A percentile compares a stretch with the other conserved stretches of the same genome.
Conservation (phyloP, 495 filamentous ascomycete species). For the Trichocladium antarcticum region DNA sequence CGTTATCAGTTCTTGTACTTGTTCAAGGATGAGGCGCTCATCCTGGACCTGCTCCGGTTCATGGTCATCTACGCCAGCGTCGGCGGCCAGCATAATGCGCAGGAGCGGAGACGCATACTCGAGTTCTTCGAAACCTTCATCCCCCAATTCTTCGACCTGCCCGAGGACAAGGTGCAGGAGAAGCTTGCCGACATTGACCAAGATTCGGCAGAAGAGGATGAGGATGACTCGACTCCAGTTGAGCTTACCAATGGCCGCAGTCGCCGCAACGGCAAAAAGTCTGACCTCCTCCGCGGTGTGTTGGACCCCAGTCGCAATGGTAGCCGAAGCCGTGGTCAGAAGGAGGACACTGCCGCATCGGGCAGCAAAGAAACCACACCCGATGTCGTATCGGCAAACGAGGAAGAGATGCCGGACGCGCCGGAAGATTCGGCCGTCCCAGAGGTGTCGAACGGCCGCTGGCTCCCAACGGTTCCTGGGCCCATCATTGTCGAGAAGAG, state of each 20-base stretch:
- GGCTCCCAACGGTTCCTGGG: conserved; percentile 39
- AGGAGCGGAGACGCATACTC: conserved; percentile 64
- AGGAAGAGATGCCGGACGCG: conserved; percentile 50
- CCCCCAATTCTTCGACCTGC: conserved; percentile 76
- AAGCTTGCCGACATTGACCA: conserved; percentile 60
- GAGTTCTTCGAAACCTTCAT: conserved; percentile 84
- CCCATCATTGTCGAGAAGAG: conserved; percentile 35
- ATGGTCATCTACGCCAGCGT: conserved; percentile 65
- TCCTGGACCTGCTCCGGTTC: conserved; percentile 70
- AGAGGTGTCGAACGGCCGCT: conserved; percentile 46
- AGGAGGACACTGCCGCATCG: conserved; percentile 59
- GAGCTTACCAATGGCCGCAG: conserved; percentile 50
- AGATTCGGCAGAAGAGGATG: conserved; percentile 55
- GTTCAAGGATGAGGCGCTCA: conserved; percentile 65
- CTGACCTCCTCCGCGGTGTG: conserved; percentile 73
- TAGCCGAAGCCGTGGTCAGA: conserved; percentile 47
- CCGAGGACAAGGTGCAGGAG: conserved; percentile 63
- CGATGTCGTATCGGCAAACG: conserved; percentile 58
- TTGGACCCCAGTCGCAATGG: conserved; percentile 66
- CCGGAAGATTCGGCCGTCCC: conserved; percentile 36
- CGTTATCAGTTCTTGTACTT: conserved; percentile 62
- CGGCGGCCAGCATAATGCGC: conserved; percentile 50
- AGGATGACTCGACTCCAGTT: conserved; percentile 46
- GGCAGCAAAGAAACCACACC: conserved; percentile 82
- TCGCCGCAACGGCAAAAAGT: conserved; percentile 61